Evolutionary conservation across 1,284 basidiomycete genomes (phyloP).

Genomic region (Chalciporus piperatoides): DNA sequence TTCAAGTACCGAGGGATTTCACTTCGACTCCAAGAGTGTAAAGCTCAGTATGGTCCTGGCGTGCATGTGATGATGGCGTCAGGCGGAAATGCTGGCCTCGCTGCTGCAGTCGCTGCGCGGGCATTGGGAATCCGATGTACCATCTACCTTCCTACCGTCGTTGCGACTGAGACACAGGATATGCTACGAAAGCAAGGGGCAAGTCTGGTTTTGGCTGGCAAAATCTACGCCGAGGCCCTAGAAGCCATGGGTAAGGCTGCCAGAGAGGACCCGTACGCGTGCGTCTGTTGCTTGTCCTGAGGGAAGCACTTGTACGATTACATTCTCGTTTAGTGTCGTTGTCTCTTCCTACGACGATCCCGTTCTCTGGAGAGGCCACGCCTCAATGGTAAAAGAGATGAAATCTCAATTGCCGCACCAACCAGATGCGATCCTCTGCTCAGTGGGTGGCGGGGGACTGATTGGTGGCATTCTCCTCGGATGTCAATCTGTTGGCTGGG

Average conservation of each 20-base stretch:
- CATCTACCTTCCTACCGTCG: slow-evolving; percentile 59
- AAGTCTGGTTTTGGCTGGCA: slow-evolving; percentile 51
- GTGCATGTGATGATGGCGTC: slow-evolving; percentile 68
- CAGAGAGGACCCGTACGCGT: slow-evolving; percentile 48
- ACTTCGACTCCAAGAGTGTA: slow-evolving; percentile 51
- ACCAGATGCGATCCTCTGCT: slow-evolving; percentile 72
- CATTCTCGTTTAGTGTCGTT: slow-evolving; percentile 45
- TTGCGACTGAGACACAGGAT: slow-evolving; percentile 44
- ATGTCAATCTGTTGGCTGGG: slow-evolving; percentile 59
- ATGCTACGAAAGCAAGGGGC: slow-evolving; percentile 52
- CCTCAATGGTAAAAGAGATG: slow-evolving; percentile 66
- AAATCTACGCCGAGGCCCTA: slow-evolving; percentile 55
- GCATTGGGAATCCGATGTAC: slow-evolving; percentile 55
- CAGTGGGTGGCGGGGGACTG: slow-evolving; percentile 70
- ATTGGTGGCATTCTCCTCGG: slow-evolving; percentile 66
- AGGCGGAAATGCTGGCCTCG: slow-evolving; percentile 70
- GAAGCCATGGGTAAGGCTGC: slow-evolving; percentile 45
- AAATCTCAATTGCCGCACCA: slow-evolving; percentile 46
- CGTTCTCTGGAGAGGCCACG: slow-evolving; percentile 67
- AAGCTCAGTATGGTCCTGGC: slow-evolving; percentile 45
- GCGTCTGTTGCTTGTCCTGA: slow-evolving; percentile 28
- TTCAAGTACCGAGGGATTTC: slow-evolving; percentile 76
- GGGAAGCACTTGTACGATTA: not conserved
- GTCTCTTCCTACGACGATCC: slow-evolving; percentile 68
- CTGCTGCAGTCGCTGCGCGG: slow-evolving; percentile 59